phyloP scores from a whole-genome alignment of 2,329 filamentous ascomycete species.

The Neofusicoccum sp. region DNA sequence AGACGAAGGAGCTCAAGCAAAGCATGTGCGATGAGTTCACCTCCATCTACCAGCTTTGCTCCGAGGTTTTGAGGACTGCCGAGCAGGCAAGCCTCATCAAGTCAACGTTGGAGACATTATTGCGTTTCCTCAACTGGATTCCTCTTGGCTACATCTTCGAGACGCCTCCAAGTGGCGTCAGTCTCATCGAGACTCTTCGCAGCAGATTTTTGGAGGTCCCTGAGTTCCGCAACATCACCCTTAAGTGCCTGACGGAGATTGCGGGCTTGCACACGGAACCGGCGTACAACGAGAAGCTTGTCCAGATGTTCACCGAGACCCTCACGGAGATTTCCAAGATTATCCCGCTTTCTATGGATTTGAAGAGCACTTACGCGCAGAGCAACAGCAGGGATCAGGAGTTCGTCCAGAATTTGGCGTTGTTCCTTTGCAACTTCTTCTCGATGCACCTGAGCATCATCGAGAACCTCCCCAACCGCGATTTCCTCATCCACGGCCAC shows the following conservation, averaged over 20 bases:
- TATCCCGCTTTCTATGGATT: slow-evolving; percentile 83
- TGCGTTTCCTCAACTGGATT: slow-evolving; percentile 99
- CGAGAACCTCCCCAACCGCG: slow-evolving; percentile 90
- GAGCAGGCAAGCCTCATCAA: slow-evolving; percentile 87
- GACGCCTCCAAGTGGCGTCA: slow-evolving; percentile 61
- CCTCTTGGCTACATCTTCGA: slow-evolving; percentile 98
- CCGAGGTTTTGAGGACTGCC: slow-evolving; percentile 88
- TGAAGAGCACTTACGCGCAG: slow-evolving; percentile 85
- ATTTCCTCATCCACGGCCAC: slow-evolving; percentile 92
- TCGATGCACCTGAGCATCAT: slow-evolving; percentile 85
- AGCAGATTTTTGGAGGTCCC: slow-evolving; percentile 89
- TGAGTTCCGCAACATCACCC: slow-evolving; percentile 93
- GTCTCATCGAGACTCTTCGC: slow-evolving; percentile 87
- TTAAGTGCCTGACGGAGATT: slow-evolving; percentile 97
- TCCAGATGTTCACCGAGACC: slow-evolving; percentile 98
- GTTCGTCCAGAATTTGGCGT: slow-evolving; percentile 92
- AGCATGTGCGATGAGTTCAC: slow-evolving; percentile 99
- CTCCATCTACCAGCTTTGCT: slow-evolving; percentile 95
- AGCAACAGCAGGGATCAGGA: slow-evolving; percentile 95
- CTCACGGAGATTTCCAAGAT: slow-evolving; percentile 89
- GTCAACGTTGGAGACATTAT: slow-evolving; percentile 91
- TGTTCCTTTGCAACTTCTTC: slow-evolving; percentile 97
- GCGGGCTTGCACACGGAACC: slow-evolving; percentile 84
- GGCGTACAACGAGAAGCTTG: slow-evolving; percentile 90
- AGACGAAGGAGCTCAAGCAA: slow-evolving; percentile 94